phyloP scores from a whole-genome alignment of 768 basidiomycete genomes.

The Boletus speciosus region DNA sequence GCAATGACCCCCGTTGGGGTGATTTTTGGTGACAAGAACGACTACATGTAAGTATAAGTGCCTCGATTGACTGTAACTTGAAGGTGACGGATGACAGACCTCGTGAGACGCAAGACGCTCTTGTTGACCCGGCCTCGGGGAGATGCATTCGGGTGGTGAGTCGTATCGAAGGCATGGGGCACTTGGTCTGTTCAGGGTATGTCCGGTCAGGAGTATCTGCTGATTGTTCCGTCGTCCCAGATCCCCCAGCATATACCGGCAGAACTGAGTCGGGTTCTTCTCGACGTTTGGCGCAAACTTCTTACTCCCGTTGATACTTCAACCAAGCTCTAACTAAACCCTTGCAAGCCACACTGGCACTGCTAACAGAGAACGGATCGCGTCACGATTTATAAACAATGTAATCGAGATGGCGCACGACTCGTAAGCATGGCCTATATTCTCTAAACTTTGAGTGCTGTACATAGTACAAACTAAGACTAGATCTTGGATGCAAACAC shows the following conservation, averaged over 20 bases:
- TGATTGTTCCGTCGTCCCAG: conserved; percentile 6
- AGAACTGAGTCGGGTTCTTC: conserved; percentile 23
- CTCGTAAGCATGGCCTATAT: too few relatives aligned
- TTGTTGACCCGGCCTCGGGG: conserved; percentile 25
- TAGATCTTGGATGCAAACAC: too few relatives aligned
- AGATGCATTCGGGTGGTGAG: conserved; percentile 22
- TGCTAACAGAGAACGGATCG: not conserved
- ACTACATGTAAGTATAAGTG: conserved; percentile 45
- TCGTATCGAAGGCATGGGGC: conserved; percentile 29
- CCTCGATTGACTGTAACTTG: not conserved
- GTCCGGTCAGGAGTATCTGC: not conserved
- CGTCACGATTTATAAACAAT: not conserved
- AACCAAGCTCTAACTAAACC: conserved; percentile 16
- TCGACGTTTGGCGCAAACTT: conserved; percentile 19
- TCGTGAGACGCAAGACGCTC: conserved; percentile 28
- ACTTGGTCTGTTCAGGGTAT: conserved; percentile 26
- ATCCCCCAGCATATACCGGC: conserved; percentile 28
- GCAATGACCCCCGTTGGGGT: conserved; percentile 47
- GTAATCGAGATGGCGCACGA: not conserved
- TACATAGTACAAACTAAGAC: too few relatives aligned
- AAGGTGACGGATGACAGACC: conserved; percentile 21
- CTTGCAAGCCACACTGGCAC: too few relatives aligned
- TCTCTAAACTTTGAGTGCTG: too few relatives aligned
- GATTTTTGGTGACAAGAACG: conserved; percentile 47
- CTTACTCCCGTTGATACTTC: not conserved